Conservation (phyloP, 345 rosid species). For the Sisymbrium irio region DNA sequence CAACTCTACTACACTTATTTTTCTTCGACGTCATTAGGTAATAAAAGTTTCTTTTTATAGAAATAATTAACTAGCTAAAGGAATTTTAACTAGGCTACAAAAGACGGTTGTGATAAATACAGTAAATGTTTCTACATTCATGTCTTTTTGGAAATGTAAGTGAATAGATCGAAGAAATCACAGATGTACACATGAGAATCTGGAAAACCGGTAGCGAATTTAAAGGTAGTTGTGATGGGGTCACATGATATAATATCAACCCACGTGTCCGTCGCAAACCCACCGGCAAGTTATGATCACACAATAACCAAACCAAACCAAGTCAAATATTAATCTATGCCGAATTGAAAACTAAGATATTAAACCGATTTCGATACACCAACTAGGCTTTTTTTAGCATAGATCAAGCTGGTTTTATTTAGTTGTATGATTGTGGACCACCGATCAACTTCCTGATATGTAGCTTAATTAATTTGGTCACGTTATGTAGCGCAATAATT, state of each 20-base stretch:
- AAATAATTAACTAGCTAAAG: background rate
- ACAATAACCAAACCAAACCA: constrained; percentile 1
- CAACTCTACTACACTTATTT: background rate
- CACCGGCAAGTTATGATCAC: constrained; percentile 28
- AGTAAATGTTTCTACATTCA: background rate
- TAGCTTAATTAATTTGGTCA: constrained; percentile 25
- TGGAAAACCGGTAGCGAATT: constrained; percentile 13
- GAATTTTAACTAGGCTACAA: background rate
- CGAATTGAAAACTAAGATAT: background rate
- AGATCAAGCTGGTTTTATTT: background rate
- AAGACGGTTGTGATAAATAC: background rate
- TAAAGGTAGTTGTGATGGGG: constrained; percentile 15
- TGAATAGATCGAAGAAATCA: background rate
- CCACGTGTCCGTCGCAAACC: constrained; percentile 29
- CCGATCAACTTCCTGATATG: constrained; percentile 13
- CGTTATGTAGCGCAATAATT: constrained; percentile 18
- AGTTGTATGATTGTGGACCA: constrained; percentile 24
- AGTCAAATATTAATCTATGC: background rate
- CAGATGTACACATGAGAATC: constrained; percentile 31
- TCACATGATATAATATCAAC: constrained; percentile 16
- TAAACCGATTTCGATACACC: background rate
- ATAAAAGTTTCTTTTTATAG: background rate
- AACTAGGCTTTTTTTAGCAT: background rate
- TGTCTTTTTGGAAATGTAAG: constrained; percentile 20
- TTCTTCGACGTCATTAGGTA: background rate